Base-by-base conservation (phyloP, 2,329 filamentous ascomycete species). In the Phialophora verrucosa region DNA sequence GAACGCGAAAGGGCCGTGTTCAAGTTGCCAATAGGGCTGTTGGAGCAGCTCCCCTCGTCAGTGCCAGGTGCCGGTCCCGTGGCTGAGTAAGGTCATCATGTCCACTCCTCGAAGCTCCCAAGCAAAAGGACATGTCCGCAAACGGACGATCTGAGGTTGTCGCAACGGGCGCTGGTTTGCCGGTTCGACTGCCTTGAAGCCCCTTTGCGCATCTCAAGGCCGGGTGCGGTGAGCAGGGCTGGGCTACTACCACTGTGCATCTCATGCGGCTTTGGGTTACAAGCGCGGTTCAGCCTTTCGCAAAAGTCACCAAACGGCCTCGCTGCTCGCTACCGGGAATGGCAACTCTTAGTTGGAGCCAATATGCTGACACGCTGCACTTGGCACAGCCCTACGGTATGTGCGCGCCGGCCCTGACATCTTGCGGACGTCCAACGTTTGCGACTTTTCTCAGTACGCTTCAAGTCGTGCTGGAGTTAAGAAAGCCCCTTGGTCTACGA, bases 31-130 rank as follows among this genome's bases (percentile, higher is more conserved):
- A 57, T 58, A 49, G 38, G 12, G 44, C 11, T 51, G 44, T n/a
- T 32, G 12, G 42, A 63, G 53, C 29, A n/a, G 8, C 31, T 38
- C 20, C 7, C 29, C 20, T 44, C 53, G 25, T 27, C n/a, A 58
- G 27, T 61, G 50, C 54, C 35, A 35, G 49, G 51, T 61, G 53
- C 57, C 56, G 51, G 44, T 62, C 50, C 50, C 59, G 32, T 62
- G 61, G 65, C 65, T 67, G 65, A 67, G 65, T 67, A 58, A 67
- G 62, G 62, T 67, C 65, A 67, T 67, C 62, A 63, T 62, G 47
- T 62, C 62, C 54, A 61, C 62, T 38, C 5, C 23, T 32, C 32
- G n/a, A 62, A 25, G 38, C 32, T 49, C n/a, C 27, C 23, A 14
- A 57, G n/a, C 60, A 67, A 65, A 65, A 68, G 65, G 65, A 65